Percentiles rank a stretch among this genome's conserved stretches.
Evolutionary conservation across 192 early-diverging fungal genomes (phyloP).

Genomic region (Coemansia sp.): DNA sequence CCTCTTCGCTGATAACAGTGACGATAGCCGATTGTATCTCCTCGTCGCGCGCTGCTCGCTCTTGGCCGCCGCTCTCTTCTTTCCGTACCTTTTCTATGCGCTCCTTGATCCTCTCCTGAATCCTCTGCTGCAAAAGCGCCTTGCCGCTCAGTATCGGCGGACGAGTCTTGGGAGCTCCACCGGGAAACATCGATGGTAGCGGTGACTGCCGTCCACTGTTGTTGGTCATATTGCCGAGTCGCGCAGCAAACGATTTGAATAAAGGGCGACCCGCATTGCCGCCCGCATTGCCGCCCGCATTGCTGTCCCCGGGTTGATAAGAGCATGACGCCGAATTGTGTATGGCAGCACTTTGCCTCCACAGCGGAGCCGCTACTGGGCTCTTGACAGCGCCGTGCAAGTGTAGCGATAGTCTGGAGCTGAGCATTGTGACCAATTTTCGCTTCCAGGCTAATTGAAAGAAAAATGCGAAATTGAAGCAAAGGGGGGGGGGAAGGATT

Average conservation of each 20-base stretch:
- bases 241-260: background rate
- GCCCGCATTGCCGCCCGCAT: background rate
- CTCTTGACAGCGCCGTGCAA: background rate
- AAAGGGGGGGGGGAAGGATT: background rate
- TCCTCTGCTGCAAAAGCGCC: slow-evolving; percentile 6
- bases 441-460: background rate
- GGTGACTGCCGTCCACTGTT: background rate
- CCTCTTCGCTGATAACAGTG: slow-evolving; percentile 19
- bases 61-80: background rate
- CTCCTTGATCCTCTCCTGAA: slow-evolving; percentile 13
- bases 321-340: background rate
- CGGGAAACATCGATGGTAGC: background rate
- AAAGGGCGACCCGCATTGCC: background rate
- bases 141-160: slow-evolving; percentile 6
- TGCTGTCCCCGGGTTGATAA: background rate
- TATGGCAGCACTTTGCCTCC: background rate
- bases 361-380: background rate
- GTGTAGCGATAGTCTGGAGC: background rate
- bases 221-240: background rate
- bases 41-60: slow-evolving; percentile 30
- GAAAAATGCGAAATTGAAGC: too few species aligned
- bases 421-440: background rate
- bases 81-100: slow-evolving; percentile 4
- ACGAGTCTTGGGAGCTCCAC: background rate
- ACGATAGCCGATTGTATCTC: slow-evolving; percentile 35